Evolutionary conservation across 129 eudicot genomes (phyloP).

Genomic region (Solidago caesia): DNA sequence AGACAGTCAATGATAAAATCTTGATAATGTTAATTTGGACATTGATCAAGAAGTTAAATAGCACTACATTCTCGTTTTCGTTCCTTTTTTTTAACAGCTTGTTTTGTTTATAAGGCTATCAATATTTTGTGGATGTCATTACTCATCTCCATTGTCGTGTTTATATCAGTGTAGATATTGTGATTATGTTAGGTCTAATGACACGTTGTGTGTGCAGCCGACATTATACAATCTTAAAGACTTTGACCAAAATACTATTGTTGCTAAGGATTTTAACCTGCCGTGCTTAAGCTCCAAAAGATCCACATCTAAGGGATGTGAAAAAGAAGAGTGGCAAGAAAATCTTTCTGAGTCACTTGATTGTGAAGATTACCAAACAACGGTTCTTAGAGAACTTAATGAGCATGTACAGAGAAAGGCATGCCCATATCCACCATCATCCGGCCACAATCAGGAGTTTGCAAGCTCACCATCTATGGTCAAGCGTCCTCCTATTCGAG

Average conservation of each 20-base stretch:
- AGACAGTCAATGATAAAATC: neutral
- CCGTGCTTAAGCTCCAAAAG: slow-evolving; percentile 10
- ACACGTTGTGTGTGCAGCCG: slow-evolving; percentile 25
- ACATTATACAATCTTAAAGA: slow-evolving; percentile 10
- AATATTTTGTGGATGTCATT: neutral
- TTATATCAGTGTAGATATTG: neutral
- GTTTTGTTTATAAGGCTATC: neutral
- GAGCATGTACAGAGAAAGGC: slow-evolving; percentile 24
- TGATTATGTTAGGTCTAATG: slow-evolving; percentile 4
- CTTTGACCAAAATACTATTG: slow-evolving; percentile 20
- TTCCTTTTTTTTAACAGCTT: neutral
- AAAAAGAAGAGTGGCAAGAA: slow-evolving; percentile 26
- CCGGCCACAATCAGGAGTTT: neutral
- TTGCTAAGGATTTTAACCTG: neutral
- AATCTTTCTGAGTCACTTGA: neutral
- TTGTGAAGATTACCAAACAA: slow-evolving; percentile 21
- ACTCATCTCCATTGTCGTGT: neutral
- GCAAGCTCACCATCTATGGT: slow-evolving; percentile 15
- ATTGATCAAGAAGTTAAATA: neutral
- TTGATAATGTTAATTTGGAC: neutral
- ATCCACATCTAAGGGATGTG: slow-evolving; percentile 21
- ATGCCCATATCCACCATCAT: slow-evolving; percentile 26
- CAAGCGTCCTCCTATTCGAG: slow-evolving; percentile 27
- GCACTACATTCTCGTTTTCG: neutral
- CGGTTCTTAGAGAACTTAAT: slow-evolving; percentile 23